Percentiles rank a stretch among this genome's conserved stretches.
Conservation (phyloP, 805 yeast genomes). For the Isabelozyma gotoi region DNA sequence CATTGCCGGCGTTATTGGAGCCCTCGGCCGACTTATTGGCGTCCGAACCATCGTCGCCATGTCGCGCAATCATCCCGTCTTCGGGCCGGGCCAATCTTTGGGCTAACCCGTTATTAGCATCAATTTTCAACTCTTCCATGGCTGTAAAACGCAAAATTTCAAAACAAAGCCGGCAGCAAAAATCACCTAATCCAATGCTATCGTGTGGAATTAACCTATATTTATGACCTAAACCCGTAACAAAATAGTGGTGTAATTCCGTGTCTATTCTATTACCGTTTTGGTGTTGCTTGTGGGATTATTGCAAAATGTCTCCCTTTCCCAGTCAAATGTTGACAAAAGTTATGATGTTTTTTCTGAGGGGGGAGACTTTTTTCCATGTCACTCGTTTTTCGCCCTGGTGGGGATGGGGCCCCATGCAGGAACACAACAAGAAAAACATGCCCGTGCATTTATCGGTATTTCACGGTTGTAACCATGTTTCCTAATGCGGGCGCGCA, state of each 20-base stretch:
- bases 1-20: background rate
- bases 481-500: no score
- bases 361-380: background rate
- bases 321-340: background rate
- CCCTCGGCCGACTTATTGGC: background rate
- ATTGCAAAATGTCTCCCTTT: constrained; percentile 2
- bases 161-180: background rate
- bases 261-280: background rate
- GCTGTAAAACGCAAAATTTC: constrained; percentile 1
- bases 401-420: background rate
- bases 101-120: background rate
- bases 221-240: no score
- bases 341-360: background rate
- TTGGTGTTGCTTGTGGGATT: background rate
- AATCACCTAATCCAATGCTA: background rate
- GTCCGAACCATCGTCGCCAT: background rate
- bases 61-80: background rate
- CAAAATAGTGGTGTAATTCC: background rate
- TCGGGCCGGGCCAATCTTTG: background rate
- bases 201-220: background rate
- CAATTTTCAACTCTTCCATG: constrained; percentile 1
- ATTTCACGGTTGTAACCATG: background rate
- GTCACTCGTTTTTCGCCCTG: no score
- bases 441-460: background rate
- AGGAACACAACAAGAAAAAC: background rate